Evolutionary conservation across 306 rosid genomes (phyloP).

Genomic region (Chamaecrista fasciculata): DNA sequence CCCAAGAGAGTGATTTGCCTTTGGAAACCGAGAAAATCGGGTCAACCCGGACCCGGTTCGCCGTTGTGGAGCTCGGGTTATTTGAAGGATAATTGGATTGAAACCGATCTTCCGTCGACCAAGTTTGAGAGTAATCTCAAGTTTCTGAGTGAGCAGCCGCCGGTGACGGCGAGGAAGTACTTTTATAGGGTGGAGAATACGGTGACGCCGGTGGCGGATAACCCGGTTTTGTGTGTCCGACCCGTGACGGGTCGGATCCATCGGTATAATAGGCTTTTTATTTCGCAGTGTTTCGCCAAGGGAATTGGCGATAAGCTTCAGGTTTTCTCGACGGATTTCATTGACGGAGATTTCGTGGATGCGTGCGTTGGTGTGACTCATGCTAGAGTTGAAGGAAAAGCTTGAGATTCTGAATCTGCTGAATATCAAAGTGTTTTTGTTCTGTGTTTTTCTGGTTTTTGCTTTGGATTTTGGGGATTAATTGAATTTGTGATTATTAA

Average conservation of each 20-base stretch:
- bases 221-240: conserved; percentile 70
- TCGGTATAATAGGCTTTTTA: conserved; percentile 65
- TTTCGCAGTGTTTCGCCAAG: conserved; percentile 54
- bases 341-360: conserved; percentile 79
- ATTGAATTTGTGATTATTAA: too few species aligned
- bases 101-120: conserved; percentile 87
- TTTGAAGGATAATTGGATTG: conserved; percentile 77
- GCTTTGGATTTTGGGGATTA: too few species aligned
- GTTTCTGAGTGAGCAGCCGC: conserved; percentile 62
- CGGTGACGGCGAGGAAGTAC: conserved; percentile 58
- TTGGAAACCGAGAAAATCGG: conserved; percentile 83
- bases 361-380: conserved; percentile 71
- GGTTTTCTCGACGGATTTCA: conserved; percentile 73
- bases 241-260: conserved; percentile 84
- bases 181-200: conserved; percentile 96
- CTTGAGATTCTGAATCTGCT: conserved; percentile 24
- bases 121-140: conserved; percentile 83
- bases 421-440: too few species aligned
- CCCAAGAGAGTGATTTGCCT: conserved; percentile 78
- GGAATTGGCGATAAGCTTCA: conserved; percentile 62
- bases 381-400: conserved; percentile 70
- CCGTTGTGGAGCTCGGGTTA: conserved; percentile 66
- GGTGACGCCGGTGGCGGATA: conserved; percentile 77
- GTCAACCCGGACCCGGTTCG: conserved; percentile 47
- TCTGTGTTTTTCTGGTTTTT: too few species aligned